Conservation (phyloP, 2,329 filamentous ascomycete genomes). For the Pyrenophora graminea region DNA sequence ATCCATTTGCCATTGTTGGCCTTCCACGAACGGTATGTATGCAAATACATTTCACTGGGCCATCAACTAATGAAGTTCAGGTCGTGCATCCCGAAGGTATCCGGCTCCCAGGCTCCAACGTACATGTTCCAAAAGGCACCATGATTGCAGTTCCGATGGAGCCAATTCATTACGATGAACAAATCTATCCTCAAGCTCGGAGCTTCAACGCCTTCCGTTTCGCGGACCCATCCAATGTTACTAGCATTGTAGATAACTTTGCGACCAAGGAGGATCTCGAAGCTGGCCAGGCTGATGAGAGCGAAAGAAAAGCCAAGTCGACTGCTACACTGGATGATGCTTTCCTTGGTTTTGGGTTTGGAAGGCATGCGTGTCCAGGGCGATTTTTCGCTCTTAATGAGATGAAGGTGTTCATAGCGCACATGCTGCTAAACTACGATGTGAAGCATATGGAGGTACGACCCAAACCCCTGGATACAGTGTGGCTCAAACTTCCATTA, state of each 20-base stretch:
- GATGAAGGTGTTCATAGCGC: slow-evolving; percentile 24
- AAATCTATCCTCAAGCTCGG: slow-evolving; percentile 18
- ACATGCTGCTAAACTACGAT: slow-evolving; percentile 23
- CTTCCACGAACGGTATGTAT: slow-evolving; percentile 18
- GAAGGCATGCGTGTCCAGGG: slow-evolving; percentile 19
- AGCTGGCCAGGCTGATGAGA: slow-evolving; percentile 3
- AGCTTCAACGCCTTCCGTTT: slow-evolving; percentile 23
- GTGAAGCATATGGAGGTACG: slow-evolving; percentile 17
- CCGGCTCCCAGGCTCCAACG: slow-evolving; percentile 7
- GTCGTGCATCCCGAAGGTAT: slow-evolving; percentile 18
- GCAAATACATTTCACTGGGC: not conserved
- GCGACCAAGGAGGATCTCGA: slow-evolving; percentile 18
- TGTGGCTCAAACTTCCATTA: slow-evolving; percentile 19
- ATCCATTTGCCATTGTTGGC: slow-evolving; percentile 17
- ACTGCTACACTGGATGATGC: slow-evolving; percentile 22
- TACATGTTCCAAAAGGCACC: slow-evolving; percentile 17
- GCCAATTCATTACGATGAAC: slow-evolving; percentile 17
- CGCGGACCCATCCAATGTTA: slow-evolving; percentile 13
- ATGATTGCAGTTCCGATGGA: slow-evolving; percentile 21
- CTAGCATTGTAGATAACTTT: slow-evolving; percentile 19
- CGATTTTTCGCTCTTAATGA: slow-evolving; percentile 24
- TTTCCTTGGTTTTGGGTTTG: slow-evolving; percentile 24
- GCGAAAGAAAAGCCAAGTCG: slow-evolving; percentile 16
- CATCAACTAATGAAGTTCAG: slow-evolving; percentile 5
- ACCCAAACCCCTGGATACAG: slow-evolving; percentile 16